Percentiles rank a stretch among this genome's conserved stretches.
Conservation (phyloP, 2,329 filamentous ascomycete genomes). For the Ceratocystis albifundus region DNA sequence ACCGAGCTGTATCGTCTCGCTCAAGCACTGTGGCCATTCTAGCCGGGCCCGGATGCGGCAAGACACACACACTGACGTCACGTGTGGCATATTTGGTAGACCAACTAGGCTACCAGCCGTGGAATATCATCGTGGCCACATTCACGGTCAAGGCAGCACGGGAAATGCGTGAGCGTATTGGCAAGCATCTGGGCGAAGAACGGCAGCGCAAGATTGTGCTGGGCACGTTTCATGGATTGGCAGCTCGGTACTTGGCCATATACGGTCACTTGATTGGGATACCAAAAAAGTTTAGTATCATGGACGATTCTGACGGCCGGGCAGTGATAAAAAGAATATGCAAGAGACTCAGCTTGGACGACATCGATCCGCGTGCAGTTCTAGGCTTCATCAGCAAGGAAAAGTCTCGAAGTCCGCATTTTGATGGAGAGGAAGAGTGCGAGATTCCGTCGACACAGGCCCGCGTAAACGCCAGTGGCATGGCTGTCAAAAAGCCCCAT, state of each 20-base stretch:
- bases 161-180: conserved; percentile 87
- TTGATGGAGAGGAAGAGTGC: conserved; percentile 11
- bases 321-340: conserved; percentile 73
- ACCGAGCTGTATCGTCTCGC: conserved; percentile 43
- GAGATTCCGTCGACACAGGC: conserved; percentile 13
- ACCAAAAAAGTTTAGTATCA: conserved; percentile 75
- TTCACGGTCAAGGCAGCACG: conserved; percentile 91
- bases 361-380: conserved; percentile 58
- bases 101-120: conserved; percentile 58
- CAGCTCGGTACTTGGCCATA: conserved; percentile 66
- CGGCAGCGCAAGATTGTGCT: conserved; percentile 67
- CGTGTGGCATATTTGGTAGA: conserved; percentile 81
- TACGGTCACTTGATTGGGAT: conserved; percentile 82
- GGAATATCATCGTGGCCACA: conserved; percentile 87
- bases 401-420: conserved; percentile 41
- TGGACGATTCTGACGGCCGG: conserved; percentile 68
- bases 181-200: conserved; percentile 65
- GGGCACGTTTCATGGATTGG: conserved; percentile 91
- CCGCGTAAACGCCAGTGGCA: conserved; percentile 15
- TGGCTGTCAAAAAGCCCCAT: conserved; percentile 28
- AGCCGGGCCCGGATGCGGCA: conserved; percentile 62
- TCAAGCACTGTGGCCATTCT: conserved; percentile 52
- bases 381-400: conserved; percentile 63
- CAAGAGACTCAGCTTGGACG: conserved; percentile 53
- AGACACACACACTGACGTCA: conserved; percentile 89